Evolutionary conservation across 2,329 filamentous ascomycete genomes (phyloP).

Genomic region (Verticillium alfalfae): DNA sequence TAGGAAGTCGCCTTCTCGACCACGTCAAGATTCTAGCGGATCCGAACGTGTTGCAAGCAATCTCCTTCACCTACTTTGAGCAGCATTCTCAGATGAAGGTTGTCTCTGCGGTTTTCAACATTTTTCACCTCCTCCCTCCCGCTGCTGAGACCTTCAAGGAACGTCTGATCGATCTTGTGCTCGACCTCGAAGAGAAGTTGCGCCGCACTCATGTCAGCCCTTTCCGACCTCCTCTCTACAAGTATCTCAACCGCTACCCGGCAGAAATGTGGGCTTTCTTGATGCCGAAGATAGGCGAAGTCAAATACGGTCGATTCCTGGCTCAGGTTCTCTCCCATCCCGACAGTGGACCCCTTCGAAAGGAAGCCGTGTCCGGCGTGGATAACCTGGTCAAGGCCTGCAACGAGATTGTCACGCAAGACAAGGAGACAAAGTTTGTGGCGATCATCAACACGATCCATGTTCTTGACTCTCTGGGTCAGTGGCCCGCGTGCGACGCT

Average conservation of each 20-base stretch:
- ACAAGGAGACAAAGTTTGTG: constrained; percentile 62
- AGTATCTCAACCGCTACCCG: constrained; percentile 89
- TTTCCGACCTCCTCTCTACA: constrained; percentile 84
- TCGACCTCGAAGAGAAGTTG: constrained; percentile 80
- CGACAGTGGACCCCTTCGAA: constrained; percentile 68
- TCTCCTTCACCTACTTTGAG: constrained; percentile 92
- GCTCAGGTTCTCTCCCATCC: constrained; percentile 77
- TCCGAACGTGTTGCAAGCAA: constrained; percentile 71
- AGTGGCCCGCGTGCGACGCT: constrained; percentile 55
- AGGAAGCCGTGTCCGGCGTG: constrained; percentile 67
- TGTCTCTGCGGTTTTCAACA: constrained; percentile 89
- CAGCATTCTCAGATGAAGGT: constrained; percentile 92
- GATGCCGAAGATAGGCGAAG: constrained; percentile 71
- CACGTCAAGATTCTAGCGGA: constrained; percentile 91
- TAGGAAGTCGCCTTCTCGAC: constrained; percentile 85
- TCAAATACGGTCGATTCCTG: constrained; percentile 85
- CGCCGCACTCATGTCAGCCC: constrained; percentile 85
- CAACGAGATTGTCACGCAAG: constrained; percentile 56
- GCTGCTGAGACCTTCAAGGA: constrained; percentile 90
- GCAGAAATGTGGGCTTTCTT: constrained; percentile 82
- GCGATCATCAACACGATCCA: constrained; percentile 85
- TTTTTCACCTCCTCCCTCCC: constrained; percentile 91
- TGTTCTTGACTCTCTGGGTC: constrained; percentile 72
- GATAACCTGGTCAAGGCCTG: constrained; percentile 65
- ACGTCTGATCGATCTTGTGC: constrained; percentile 80